Percentiles rank a stretch among this genome's conserved stretches.
Evolutionary conservation across 2,329 filamentous ascomycete genomes (phyloP).

Genomic region (Elsinoe ampelina): DNA sequence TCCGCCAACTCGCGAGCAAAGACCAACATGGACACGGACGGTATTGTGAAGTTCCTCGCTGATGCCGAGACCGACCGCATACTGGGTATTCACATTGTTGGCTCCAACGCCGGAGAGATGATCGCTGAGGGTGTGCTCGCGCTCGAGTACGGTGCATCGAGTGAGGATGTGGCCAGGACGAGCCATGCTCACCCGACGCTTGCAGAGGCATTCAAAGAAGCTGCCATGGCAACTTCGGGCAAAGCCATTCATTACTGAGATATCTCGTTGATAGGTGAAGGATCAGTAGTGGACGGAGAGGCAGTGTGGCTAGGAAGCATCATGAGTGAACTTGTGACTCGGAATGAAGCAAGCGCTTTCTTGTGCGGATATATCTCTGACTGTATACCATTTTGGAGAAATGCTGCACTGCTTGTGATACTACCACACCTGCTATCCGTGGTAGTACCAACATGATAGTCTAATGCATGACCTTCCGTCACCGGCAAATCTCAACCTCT

Average conservation of each 20-base stretch:
- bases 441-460: not conserved
- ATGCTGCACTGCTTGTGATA: not conserved
- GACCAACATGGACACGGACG: slow-evolving; percentile 95
- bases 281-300: not conserved
- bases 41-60: slow-evolving; percentile 92
- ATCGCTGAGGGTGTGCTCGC: slow-evolving; percentile 95
- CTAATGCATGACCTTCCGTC: not conserved
- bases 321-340: not conserved
- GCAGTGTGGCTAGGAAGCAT: not conserved
- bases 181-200: slow-evolving; percentile 95
- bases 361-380: not conserved
- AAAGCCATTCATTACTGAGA: slow-evolving; percentile 90
- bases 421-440: too few relatives aligned
- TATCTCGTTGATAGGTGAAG: not conserved
- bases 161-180: slow-evolving; percentile 88
- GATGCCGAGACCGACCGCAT: slow-evolving; percentile 95
- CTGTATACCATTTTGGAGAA: slow-evolving; percentile 3
- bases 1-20: slow-evolving; percentile 96
- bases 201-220: slow-evolving; percentile 98
- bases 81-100: slow-evolving; percentile 92
- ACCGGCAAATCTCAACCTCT: not conserved
- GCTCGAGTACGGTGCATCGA: slow-evolving; percentile 90
- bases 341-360: slow-evolving; percentile 5
- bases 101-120: slow-evolving; percentile 95
- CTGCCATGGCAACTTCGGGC: slow-evolving; percentile 91